phyloP scores from a whole-genome alignment of 768 basidiomycete genomes.

The Suillus spraguei region DNA sequence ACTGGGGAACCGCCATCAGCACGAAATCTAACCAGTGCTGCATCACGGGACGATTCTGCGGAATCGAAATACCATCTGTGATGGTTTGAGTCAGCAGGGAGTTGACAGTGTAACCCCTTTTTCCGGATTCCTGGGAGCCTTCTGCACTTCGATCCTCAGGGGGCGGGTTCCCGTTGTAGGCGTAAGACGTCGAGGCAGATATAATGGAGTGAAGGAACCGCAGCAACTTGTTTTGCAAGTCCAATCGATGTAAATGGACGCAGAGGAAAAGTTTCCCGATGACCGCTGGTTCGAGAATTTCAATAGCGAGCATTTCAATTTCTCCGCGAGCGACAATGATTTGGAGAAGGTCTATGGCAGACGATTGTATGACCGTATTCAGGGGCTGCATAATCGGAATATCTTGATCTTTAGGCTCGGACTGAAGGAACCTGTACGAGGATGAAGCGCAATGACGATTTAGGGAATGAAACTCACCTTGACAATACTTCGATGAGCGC shows the following conservation, averaged over 20 bases:
- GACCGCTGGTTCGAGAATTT: slow-evolving; percentile 69
- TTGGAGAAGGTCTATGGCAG: slow-evolving; percentile 81
- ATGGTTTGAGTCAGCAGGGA: slow-evolving; percentile 78
- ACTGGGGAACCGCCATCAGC: slow-evolving; percentile 86
- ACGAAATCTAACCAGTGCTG: slow-evolving; percentile 99
- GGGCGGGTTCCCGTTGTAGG: slow-evolving; percentile 28
- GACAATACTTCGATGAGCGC: slow-evolving; percentile 72
- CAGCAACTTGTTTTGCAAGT: slow-evolving; percentile 91
- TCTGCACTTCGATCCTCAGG: slow-evolving; percentile 37
- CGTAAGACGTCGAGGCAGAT: slow-evolving; percentile 54
- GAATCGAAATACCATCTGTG: slow-evolving; percentile 73
- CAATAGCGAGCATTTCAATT: slow-evolving; percentile 57
- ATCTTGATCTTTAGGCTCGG: slow-evolving; percentile 63
- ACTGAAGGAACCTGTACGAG: slow-evolving; percentile 64
- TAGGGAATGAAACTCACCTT: slow-evolving; percentile 49
- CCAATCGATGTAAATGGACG: slow-evolving; percentile 69
- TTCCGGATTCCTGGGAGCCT: slow-evolving; percentile 34
- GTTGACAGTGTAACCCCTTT: slow-evolving; percentile 54
- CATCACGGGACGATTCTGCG: slow-evolving; percentile 74
- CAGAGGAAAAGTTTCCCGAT: slow-evolving; percentile 75
- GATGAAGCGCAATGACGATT: not conserved
- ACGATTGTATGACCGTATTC: slow-evolving; percentile 71
- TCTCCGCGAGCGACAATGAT: slow-evolving; percentile 83
- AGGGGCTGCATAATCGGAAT: slow-evolving; percentile 55
- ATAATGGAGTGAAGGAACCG: slow-evolving; percentile 89